These are phyloP conservation scores for Vaccinium corymbosum DNA, from an alignment of 148 eudicot species.

Conservation along the genomic window DNA sequence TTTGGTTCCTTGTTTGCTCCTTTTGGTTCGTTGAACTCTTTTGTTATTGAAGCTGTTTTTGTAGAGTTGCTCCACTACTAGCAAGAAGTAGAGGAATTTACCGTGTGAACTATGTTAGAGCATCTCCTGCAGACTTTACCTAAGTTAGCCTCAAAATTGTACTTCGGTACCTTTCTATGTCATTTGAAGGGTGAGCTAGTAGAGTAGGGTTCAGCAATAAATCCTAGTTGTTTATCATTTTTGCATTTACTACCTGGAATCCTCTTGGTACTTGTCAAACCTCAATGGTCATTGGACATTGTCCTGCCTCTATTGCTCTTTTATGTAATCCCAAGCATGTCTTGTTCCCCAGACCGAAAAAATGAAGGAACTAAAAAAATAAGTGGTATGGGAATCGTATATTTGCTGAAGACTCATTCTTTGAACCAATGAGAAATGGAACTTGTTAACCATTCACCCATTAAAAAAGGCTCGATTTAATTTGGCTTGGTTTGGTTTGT, in stretches of 20 bases:
- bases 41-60: not conserved
- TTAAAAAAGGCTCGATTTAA: too few species aligned
- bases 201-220: too few species aligned
- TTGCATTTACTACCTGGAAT: too few species aligned
- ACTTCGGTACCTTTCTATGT: too few species aligned
- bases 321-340: not conserved
- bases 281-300: not conserved
- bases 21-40: not conserved
- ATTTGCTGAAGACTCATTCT: not conserved
- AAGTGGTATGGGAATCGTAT: not conserved
- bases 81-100: not conserved
- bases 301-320: not conserved
- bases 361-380: not conserved
- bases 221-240: too few species aligned
- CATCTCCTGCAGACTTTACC: too few species aligned
- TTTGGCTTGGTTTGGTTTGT: not conserved
- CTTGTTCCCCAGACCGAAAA: not conserved
- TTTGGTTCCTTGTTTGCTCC: not conserved
- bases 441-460: not conserved
- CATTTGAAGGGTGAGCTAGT: too few species aligned
- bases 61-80: not conserved
- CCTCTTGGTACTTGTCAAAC: too few species aligned
- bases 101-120: not conserved
- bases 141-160: too few species aligned
- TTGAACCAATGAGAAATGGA: not conserved